Conservation (phyloP, 2,329 filamentous ascomycete genomes). For the Blastomyces emzantsi region DNA sequence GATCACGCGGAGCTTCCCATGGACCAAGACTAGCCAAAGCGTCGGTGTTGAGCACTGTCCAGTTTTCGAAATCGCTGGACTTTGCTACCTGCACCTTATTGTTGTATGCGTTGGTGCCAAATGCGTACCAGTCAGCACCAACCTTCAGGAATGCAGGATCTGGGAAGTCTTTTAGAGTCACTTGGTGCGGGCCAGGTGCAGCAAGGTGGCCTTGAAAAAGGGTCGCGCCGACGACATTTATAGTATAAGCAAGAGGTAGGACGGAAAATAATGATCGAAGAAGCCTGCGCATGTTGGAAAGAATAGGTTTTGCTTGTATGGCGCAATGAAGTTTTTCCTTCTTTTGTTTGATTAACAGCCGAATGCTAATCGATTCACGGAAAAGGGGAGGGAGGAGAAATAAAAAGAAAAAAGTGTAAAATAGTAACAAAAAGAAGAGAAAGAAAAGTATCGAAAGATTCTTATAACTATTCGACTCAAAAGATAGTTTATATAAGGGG, state of each 20-base stretch:
- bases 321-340: not conserved
- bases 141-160: slow-evolving; percentile 41
- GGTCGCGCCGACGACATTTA: not conserved
- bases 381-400: not conserved
- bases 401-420: not conserved
- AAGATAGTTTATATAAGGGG: no score
- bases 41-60: slow-evolving; percentile 45
- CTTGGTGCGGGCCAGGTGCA: slow-evolving; percentile 7
- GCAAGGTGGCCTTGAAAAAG: not conserved
- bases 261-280: not conserved
- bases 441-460: no score
- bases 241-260: not conserved
- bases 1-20: slow-evolving; percentile 48
- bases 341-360: no score
- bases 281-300: not conserved
- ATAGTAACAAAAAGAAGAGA: no score
- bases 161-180: slow-evolving; percentile 32
- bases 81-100: slow-evolving; percentile 48
- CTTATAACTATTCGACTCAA: no score
- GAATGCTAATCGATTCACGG: no score
- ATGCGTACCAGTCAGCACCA: slow-evolving; percentile 49
- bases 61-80: slow-evolving; percentile 41
- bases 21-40: slow-evolving; percentile 44
- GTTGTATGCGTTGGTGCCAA: slow-evolving; percentile 46
- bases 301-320: not conserved